Conservation (phyloP, 306 rosid genomes). For the Prunus campanulata region DNA sequence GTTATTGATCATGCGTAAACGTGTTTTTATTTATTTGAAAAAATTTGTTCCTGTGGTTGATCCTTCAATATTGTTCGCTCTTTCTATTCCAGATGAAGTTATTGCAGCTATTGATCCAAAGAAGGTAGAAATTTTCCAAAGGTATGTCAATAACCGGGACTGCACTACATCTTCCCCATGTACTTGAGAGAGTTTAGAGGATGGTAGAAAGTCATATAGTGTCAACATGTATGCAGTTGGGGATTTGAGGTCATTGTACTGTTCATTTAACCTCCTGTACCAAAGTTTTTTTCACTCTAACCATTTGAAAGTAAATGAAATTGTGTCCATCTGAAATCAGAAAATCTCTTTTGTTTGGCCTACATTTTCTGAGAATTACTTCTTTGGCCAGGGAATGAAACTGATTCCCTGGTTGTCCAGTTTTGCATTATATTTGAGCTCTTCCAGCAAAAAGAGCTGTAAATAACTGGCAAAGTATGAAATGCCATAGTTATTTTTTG, state of each 20-base stretch:
- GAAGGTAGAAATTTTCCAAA: constrained; percentile 85
- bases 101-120: constrained; percentile 83
- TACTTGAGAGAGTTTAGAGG: not conserved
- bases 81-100: constrained; percentile 65
- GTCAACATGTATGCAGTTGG: not conserved
- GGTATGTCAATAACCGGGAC: constrained; percentile 42
- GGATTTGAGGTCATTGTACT: not conserved
- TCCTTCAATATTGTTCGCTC: constrained; percentile 21
- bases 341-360: not conserved
- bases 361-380: not conserved
- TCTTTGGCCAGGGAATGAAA: too few species aligned
- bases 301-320: not conserved
- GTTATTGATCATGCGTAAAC: constrained; percentile 1
- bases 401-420: too few species aligned
- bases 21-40: constrained; percentile 18
- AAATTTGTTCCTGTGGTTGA: constrained; percentile 1
- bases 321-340: not conserved
- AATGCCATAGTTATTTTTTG: not conserved
- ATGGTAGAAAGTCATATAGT: not conserved
- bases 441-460: too few species aligned
- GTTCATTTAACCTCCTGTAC: not conserved
- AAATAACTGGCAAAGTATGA: not conserved
- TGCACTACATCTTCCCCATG: not conserved
- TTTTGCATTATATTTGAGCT: not conserved
- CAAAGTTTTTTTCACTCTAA: not conserved